phyloP scores from a whole-genome alignment of 1,284 basidiomycete genomes.

The Mycosarcoma mackinlayi region DNA sequence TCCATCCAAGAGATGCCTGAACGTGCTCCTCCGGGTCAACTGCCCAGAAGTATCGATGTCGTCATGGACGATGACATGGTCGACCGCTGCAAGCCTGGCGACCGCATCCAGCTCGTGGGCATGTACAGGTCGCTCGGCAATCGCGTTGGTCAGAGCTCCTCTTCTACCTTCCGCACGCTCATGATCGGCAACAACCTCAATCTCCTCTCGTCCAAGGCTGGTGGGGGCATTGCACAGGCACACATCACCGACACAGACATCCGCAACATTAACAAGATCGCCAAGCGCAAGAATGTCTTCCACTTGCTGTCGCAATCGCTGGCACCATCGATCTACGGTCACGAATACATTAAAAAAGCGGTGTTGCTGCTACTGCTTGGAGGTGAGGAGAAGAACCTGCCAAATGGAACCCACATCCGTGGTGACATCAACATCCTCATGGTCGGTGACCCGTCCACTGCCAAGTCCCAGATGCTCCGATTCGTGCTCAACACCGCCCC shows the following conservation, averaged over 20 bases:
- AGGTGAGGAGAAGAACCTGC: slow-evolving; percentile 96
- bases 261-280: slow-evolving; percentile 93
- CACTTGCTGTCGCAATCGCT: slow-evolving; percentile 90
- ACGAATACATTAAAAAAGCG: slow-evolving; percentile 94
- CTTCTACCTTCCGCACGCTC: slow-evolving; percentile 86
- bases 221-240: slow-evolving; percentile 93
- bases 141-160: slow-evolving; percentile 75
- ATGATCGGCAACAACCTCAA: slow-evolving; percentile 96
- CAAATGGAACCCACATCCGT: slow-evolving; percentile 97
- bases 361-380: slow-evolving; percentile 91
- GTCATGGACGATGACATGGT: slow-evolving; percentile 97
- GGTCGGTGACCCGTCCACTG: slow-evolving; percentile 98
- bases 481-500: slow-evolving; percentile 97
- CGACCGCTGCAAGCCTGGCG: slow-evolving; percentile 96
- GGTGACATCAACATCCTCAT: slow-evolving; percentile 99
- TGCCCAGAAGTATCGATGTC: slow-evolving; percentile 94
- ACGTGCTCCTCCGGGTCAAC: slow-evolving; percentile 93
- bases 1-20: slow-evolving; percentile 99
- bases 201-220: slow-evolving; percentile 93
- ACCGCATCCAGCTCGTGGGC: slow-evolving; percentile 95
- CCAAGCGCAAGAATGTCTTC: slow-evolving; percentile 85
- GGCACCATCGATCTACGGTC: slow-evolving; percentile 96
- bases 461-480: slow-evolving; percentile 95
- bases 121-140: slow-evolving; percentile 94
- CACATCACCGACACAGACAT: slow-evolving; percentile 94